Base-by-base conservation (phyloP, 768 basidiomycete species). In the Boletus fagicola region DNA sequence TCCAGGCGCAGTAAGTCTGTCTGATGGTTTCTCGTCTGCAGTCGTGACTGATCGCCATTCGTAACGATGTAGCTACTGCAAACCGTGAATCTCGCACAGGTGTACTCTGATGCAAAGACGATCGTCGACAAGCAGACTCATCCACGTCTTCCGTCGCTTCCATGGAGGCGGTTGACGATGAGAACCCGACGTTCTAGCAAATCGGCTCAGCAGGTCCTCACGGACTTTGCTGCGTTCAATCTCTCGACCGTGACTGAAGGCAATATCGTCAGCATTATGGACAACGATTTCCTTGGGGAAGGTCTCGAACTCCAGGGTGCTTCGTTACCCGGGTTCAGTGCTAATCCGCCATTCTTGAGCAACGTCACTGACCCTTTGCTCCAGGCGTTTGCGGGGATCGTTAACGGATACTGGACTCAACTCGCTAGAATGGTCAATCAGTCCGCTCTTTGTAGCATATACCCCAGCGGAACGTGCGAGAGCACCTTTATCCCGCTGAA, bases 111-210 rank as follows among this genome's bases (percentile, higher is more conserved):
- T 71, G 84, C 86, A 47, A 96, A 97, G 74, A 94, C 91, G 0
- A 86, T 96, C 69, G 89, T 90, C 9, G 94, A 96, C 77, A 77
- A 94, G 78, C 94, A 94, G 3, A 96, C n/a, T n/a, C n/a, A n/a
- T n/a, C n/a, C n/a, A n/a, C n/a, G n/a, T n/a, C n/a, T n/a, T n/a
- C n/a, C n/a, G n/a, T n/a, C n/a, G n/a, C n/a, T n/a, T n/a, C n/a
- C n/a, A n/a, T n/a, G n/a, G n/a, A n/a, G n/a, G n/a, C n/a, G n/a
- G n/a, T n/a, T n/a, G n/a, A n/a, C n/a, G n/a, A n/a, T n/a, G n/a
- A n/a, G n/a, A n/a, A n/a, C n/a, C n/a, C n/a, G n/a, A n/a, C n/a
- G n/a, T n/a, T n/a, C 94, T 1, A 79, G 77, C 65, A 84, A 86
- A 63, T 71, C 80, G 0, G 67, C 86, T 1, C 83, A 84, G 62